Conservation (phyloP, 768 basidiomycete genomes). For the Wakefieldia striispora region DNA sequence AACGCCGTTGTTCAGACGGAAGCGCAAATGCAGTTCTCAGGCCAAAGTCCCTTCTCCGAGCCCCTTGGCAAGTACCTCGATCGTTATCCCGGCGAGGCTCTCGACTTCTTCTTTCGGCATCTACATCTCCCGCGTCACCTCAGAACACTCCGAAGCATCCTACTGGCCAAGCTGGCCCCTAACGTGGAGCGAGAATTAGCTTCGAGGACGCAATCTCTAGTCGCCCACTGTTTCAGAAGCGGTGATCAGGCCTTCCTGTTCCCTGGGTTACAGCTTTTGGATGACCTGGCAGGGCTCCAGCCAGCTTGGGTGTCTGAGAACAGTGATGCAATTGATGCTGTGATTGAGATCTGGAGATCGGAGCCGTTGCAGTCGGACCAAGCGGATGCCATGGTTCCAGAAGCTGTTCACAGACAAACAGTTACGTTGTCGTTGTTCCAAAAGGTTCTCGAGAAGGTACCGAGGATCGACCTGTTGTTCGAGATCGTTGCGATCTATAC, state of each 20-base stretch:
- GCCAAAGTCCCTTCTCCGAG: constrained; percentile 87
- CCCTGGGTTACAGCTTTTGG: constrained; percentile 73
- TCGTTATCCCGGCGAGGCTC: constrained; percentile 82
- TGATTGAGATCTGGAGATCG: constrained; percentile 70
- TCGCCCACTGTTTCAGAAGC: constrained; percentile 48
- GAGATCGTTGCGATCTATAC: constrained; percentile 82
- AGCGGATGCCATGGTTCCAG: constrained; percentile 42
- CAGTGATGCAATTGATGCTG: constrained; percentile 61
- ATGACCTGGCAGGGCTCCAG: constrained; percentile 67
- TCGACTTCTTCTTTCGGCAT: constrained; percentile 80
- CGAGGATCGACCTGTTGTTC: constrained; percentile 85
- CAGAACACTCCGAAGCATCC: constrained; percentile 79
- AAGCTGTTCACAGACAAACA: constrained; percentile 57
- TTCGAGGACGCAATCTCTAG: constrained; percentile 54
- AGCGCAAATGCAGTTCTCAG: constrained; percentile 85
- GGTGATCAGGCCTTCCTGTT: constrained; percentile 51
- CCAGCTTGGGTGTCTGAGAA: constrained; percentile 73
- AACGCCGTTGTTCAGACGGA: constrained; percentile 90
- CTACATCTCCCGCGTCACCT: constrained; percentile 78
- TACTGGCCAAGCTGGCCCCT: constrained; percentile 77
- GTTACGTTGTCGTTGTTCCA: constrained; percentile 78
- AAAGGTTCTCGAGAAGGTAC: constrained; percentile 61
- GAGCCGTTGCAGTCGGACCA: constrained; percentile 47
- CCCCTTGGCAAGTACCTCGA: constrained; percentile 90
- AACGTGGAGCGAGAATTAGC: constrained; percentile 67